Conservation (phyloP, 768 basidiomycete species). For the Hericium rajendrae region DNA sequence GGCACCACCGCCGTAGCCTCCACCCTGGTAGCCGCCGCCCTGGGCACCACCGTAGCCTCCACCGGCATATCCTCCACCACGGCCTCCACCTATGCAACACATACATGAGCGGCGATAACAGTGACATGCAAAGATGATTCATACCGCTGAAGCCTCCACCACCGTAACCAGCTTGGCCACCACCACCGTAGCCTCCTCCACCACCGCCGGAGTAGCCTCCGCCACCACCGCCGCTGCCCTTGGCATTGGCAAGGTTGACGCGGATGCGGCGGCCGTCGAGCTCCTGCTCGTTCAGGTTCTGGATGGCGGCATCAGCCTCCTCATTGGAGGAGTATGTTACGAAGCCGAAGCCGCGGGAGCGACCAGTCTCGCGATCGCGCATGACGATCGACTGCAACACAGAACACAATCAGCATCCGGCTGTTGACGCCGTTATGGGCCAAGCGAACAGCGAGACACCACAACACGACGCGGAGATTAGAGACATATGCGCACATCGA, state of each 20-base stretch:
- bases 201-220: slow-evolving; percentile 25
- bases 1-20: slow-evolving; percentile 18
- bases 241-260: slow-evolving; percentile 74
- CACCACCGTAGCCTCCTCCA: slow-evolving; percentile 20
- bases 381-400: slow-evolving; percentile 83
- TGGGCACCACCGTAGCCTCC: slow-evolving; percentile 5
- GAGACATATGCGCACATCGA: slow-evolving; percentile 73
- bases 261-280: slow-evolving; percentile 91
- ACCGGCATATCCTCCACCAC: slow-evolving; percentile 15
- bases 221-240: slow-evolving; percentile 39
- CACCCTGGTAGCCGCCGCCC: slow-evolving; percentile 12
- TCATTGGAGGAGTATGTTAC: slow-evolving; percentile 56
- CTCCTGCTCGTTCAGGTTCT: slow-evolving; percentile 74
- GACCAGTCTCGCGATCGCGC: slow-evolving; percentile 97
- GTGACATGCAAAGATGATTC: background rate
- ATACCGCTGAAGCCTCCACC: slow-evolving; percentile 10
- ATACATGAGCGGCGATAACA: slow-evolving; percentile 1
- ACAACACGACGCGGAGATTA: slow-evolving; percentile 11
- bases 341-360: slow-evolving; percentile 96
- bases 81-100: slow-evolving; percentile 13
- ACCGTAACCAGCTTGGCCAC: slow-evolving; percentile 16
- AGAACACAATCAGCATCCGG: background rate
- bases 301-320: slow-evolving; percentile 77
- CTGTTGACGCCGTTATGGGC: background rate
- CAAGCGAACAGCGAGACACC: slow-evolving; percentile 6